Percentiles rank a stretch among this genome's conserved stretches.
Evolutionary conservation across 495 filamentous ascomycete genomes (phyloP).

Genomic region (Astrothelium macrocarpum): DNA sequence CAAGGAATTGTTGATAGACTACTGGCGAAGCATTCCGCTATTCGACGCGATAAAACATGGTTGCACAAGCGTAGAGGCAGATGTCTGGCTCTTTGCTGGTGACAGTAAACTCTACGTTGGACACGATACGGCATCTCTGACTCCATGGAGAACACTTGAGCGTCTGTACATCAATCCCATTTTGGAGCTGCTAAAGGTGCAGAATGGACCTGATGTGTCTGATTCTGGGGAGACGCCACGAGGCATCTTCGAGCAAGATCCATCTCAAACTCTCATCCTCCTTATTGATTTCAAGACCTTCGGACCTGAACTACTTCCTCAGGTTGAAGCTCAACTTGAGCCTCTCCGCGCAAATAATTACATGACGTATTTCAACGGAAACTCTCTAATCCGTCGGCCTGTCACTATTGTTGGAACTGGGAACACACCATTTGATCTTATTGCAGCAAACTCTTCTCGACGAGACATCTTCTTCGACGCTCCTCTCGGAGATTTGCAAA

Average conservation of each 20-base stretch:
- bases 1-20: conserved; percentile 40
- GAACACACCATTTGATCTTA: conserved; percentile 55
- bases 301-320: conserved; percentile 21
- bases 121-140: conserved; percentile 25
- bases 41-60: conserved; percentile 61
- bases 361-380: conserved; percentile 45
- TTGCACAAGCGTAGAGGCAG: conserved; percentile 66
- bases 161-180: conserved; percentile 32
- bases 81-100: conserved; percentile 72
- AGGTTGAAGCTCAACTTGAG: conserved; percentile 23
- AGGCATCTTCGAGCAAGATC: conserved; percentile 28
- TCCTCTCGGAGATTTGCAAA: conserved; percentile 28
- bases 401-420: conserved; percentile 76
- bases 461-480: conserved; percentile 63
- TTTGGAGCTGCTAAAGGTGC: conserved; percentile 22
- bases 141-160: conserved; percentile 26
- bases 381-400: conserved; percentile 37
- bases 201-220: conserved; percentile 22
- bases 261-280: conserved; percentile 26
- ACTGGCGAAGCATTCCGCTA: conserved; percentile 69
- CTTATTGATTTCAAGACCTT: conserved; percentile 33
- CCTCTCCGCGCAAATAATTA: conserved; percentile 26
- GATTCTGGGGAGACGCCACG: conserved; percentile 15
- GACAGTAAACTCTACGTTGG: conserved; percentile 50
- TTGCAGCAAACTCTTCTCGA: conserved; percentile 37